phyloP scores from a whole-genome alignment of 306 rosid genomes.

The Castanospermum australe region DNA sequence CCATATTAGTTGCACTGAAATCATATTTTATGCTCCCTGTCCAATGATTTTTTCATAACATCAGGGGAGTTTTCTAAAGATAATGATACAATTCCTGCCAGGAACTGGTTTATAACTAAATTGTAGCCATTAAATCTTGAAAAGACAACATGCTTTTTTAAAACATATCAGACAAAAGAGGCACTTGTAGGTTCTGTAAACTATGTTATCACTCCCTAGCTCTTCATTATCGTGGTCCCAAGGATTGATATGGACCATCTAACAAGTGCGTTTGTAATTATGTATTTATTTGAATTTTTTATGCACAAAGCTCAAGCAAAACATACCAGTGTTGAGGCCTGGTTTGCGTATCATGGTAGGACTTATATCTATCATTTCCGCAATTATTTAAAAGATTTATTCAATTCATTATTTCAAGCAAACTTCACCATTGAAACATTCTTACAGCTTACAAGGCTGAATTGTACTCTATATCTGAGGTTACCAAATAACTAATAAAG shows the following conservation, averaged over 20 bases:
- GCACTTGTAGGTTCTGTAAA: constrained; percentile 33
- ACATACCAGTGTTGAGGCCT: constrained; percentile 7
- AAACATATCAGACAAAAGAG: constrained; percentile 25
- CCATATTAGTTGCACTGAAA: constrained; percentile 17
- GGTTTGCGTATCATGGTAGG: constrained; percentile 15
- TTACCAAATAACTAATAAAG: background rate
- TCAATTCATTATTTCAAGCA: constrained; percentile 5
- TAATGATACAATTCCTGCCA: constrained; percentile 18
- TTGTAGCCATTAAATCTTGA: background rate
- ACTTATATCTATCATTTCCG: constrained; percentile 3
- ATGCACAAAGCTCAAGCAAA: constrained; percentile 27
- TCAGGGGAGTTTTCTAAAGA: constrained; percentile 9
- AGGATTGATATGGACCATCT: constrained; percentile 31
- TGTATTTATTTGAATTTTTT: constrained; percentile 13
- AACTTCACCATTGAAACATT: background rate
- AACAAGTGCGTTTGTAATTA: constrained; percentile 17
- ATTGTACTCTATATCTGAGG: background rate
- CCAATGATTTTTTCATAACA: constrained; percentile 4
- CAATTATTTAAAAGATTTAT: constrained; percentile 5
- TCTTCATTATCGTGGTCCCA: constrained; percentile 37
- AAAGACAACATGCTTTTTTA: constrained; percentile 9
- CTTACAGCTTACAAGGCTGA: background rate
- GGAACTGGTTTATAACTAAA: constrained; percentile 8
- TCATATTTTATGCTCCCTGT: constrained; percentile 23
- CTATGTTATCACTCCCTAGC: constrained; percentile 26